Evolutionary conservation across 2,329 filamentous ascomycete genomes (phyloP).

Genomic region (Fusarium irregulare): DNA sequence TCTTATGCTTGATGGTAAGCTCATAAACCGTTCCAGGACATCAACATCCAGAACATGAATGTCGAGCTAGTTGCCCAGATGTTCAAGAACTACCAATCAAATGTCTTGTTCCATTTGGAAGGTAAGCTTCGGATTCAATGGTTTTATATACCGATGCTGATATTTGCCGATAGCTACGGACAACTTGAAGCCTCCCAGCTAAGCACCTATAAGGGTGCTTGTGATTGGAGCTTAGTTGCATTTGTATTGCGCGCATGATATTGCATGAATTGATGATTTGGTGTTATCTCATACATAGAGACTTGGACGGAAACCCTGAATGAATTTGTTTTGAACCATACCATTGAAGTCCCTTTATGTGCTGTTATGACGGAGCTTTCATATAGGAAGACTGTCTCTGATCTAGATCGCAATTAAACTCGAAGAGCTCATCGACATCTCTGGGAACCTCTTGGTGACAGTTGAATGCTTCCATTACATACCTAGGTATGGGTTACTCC

Average conservation of each 20-base stretch:
- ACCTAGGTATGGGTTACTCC: not conserved
- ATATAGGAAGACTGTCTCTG: not conserved
- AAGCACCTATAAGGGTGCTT: not conserved
- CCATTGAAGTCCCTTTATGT: not conserved
- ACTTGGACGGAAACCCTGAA: not conserved
- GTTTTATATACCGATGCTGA: not conserved
- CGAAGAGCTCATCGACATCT: not conserved
- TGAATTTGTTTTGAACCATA: not conserved
- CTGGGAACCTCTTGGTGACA: not conserved
- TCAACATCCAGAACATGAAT: conserved; percentile 99
- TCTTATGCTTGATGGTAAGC: not conserved
- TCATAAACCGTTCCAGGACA: conserved; percentile 70
- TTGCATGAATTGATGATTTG: conserved; percentile 31
- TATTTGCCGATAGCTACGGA: conserved; percentile 73
- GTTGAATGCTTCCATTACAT: not conserved
- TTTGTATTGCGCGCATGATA: conserved; percentile 10
- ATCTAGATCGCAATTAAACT: not conserved
- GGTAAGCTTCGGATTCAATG: conserved; percentile 63
- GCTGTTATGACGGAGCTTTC: not conserved
- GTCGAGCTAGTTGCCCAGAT: conserved; percentile 97
- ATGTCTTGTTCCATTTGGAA: conserved; percentile 96
- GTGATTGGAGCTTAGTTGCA: not conserved
- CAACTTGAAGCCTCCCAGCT: conserved; percentile 77
- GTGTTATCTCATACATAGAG: not conserved
- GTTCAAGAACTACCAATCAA: conserved; percentile 99